Conservation (phyloP, 2,329 filamentous ascomycete genomes). For the Fonsecaea monophora region DNA sequence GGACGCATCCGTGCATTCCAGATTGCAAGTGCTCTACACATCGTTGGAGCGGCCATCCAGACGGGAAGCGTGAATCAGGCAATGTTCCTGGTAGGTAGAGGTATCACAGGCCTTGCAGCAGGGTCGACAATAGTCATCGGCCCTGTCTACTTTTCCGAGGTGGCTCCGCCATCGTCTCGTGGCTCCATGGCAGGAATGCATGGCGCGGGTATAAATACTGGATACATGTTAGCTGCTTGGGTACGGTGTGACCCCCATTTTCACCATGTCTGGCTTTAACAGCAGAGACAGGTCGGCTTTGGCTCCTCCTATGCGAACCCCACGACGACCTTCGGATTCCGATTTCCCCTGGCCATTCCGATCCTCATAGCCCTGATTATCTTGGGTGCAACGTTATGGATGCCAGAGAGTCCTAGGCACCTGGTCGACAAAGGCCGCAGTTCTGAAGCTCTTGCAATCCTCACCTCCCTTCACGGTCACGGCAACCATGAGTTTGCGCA, state of each 20-base stretch:
- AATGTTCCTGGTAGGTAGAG: conserved; percentile 4
- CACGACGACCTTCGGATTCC: neutral
- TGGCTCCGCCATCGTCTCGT: neutral
- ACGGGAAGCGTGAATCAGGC: conserved; percentile 11
- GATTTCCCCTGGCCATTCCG: conserved; percentile 3
- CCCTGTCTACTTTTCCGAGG: neutral
- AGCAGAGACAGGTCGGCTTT: neutral
- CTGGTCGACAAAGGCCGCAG: conserved; percentile 49
- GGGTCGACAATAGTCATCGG: neutral
- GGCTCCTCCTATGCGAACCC: neutral
- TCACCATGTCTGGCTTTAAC: too few species aligned
- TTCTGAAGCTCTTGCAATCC: conserved; percentile 35
- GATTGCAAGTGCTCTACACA: neutral
- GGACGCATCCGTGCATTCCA: conserved; percentile 4
- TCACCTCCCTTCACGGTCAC: conserved; percentile 1
- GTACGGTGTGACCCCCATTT: neutral
- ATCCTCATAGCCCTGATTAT: neutral
- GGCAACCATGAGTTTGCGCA: conserved; percentile 20
- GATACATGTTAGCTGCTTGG: neutral
- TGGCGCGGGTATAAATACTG: neutral
- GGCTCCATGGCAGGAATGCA: neutral
- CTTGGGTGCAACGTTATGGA: neutral
- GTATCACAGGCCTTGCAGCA: neutral
- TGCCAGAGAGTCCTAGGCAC: conserved; percentile 70
- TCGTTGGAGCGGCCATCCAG: neutral